Evolutionary conservation across 805 yeast genomes (phyloP), one percentile per base, ranked within the genome.

Genomic region (Suhomyces vadensis): DNA sequence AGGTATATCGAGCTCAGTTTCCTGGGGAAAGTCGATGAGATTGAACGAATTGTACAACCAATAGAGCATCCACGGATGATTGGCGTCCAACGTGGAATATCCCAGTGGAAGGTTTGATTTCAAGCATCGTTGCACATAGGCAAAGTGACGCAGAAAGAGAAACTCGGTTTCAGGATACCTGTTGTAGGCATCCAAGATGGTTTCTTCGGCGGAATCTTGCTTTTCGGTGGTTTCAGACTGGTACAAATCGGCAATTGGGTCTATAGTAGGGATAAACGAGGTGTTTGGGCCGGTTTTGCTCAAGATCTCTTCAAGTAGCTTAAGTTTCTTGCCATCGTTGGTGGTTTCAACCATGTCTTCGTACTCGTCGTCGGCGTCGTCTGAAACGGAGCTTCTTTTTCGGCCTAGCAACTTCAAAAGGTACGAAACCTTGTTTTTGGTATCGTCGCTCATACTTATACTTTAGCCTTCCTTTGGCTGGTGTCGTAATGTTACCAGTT

Each of bases 61-160:
- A 60, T 86, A 92, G 1, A 87, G 46, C 56, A 92, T 67, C 98
- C 98, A 94, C 0, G 96, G 82, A 48, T 85, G 90, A n/a, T 94
- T 86, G 0, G 97, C 94, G 63, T 92, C 97, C 37, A 88, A 69
- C 0, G 75, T 75, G 3, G 63, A 58, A 60, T 76, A 84, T 6
- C 61, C 67, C 2, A 65, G 50, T 0, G 90, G 86, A 21, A 86
- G 69, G 13, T 74, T 66, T 8, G 63, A 57, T 7, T 58, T 52
- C 19, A 81, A 63, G 14, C 69, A 66, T n/a, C 57, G 46, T 16
- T 67, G 61, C 10, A 79, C 61, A 55, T 73, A 85, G 40, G 50
- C 47, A 7, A 58, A 43, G 56, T 85, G 90, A 1, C 52, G 48
- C 4, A 60, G 60, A n/a, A 13, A n/a, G 31, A 29, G 13, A 16